Evolutionary conservation across 1,284 basidiomycete genomes (phyloP).

Genomic region (Ganoderma boninense): DNA sequence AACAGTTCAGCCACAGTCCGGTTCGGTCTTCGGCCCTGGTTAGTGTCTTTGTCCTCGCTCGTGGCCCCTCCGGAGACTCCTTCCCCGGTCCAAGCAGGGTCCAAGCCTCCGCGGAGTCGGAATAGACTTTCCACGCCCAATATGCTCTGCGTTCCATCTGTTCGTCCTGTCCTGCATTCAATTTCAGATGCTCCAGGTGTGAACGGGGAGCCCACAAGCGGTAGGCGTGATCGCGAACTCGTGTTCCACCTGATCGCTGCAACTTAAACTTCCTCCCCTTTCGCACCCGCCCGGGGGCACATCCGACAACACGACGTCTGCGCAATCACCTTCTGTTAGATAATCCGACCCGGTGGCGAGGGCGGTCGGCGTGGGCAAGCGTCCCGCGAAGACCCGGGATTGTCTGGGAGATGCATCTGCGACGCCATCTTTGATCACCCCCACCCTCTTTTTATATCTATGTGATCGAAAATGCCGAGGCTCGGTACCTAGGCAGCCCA

Average conservation of each 20-base stretch:
- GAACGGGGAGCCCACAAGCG: constrained; percentile 14
- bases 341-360: constrained; percentile 22
- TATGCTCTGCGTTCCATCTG: constrained; percentile 5
- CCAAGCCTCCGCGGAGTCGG: constrained; percentile 27
- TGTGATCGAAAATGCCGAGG: constrained; percentile 37
- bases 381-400: constrained; percentile 39
- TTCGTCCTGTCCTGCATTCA: constrained; percentile 6
- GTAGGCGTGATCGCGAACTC: constrained; percentile 4
- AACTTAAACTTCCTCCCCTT: constrained; percentile 3
- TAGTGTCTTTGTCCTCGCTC: background rate
- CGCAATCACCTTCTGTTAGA: constrained; percentile 29
- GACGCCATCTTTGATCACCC: constrained; percentile 35
- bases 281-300: constrained; percentile 3
- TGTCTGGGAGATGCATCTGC: constrained; percentile 19
- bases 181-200: constrained; percentile 12
- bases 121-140: constrained; percentile 30
- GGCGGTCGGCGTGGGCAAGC: constrained; percentile 17
- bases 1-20: background rate
- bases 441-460: constrained; percentile 35
- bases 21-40: constrained; percentile 8
- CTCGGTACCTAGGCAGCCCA: constrained; percentile 38
- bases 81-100: constrained; percentile 1
- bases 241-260: constrained; percentile 25
- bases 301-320: constrained; percentile 15
- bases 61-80: background rate